These are phyloP conservation scores for Penicillium sp. DNA, from an alignment of 2,329 filamentous ascomycete species.

Conservation along the genomic window DNA sequence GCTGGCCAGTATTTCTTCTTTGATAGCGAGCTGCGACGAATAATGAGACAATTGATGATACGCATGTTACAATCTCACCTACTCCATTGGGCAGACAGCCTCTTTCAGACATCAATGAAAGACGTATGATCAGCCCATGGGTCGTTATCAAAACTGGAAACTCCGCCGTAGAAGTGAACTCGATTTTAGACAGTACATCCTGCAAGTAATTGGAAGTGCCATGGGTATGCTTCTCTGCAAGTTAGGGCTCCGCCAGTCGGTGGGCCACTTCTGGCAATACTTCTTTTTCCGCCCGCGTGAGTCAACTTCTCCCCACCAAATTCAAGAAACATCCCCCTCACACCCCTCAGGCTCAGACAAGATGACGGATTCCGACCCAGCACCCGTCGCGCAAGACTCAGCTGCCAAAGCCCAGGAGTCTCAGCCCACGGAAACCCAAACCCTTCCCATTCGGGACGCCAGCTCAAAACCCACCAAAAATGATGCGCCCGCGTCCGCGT, in stretches of 20 bases:
- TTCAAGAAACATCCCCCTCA: slow-evolving; percentile 25
- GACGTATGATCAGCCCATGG: background rate
- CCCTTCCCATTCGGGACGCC: slow-evolving; percentile 26
- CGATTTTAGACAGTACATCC: background rate
- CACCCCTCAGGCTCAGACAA: slow-evolving; percentile 19
- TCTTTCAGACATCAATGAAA: slow-evolving; percentile 8
- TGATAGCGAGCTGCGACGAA: slow-evolving; percentile 26
- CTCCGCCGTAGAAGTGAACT: background rate
- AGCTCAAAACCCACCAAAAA: slow-evolving; percentile 28
- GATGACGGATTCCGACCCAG: slow-evolving; percentile 31
- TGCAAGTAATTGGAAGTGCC: background rate
- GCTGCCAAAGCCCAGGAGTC: slow-evolving; percentile 17
- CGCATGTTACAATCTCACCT: slow-evolving; percentile 15
- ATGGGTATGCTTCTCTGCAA: background rate
- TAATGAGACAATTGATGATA: slow-evolving; percentile 24
- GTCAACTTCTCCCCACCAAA: slow-evolving; percentile 34
- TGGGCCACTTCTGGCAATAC: slow-evolving; percentile 39
- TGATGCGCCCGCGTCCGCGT: slow-evolving; percentile 21
- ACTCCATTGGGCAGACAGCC: background rate
- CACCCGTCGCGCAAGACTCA: slow-evolving; percentile 16
- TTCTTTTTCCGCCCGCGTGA: slow-evolving; percentile 29
- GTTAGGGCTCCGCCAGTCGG: slow-evolving; percentile 29
- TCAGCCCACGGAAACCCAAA: slow-evolving; percentile 22
- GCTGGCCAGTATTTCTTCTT: slow-evolving; percentile 11
- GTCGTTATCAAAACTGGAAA: background rate